Evolutionary conservation across 345 rosid genomes (phyloP).

Genomic region (Heritiera littoralis): DNA sequence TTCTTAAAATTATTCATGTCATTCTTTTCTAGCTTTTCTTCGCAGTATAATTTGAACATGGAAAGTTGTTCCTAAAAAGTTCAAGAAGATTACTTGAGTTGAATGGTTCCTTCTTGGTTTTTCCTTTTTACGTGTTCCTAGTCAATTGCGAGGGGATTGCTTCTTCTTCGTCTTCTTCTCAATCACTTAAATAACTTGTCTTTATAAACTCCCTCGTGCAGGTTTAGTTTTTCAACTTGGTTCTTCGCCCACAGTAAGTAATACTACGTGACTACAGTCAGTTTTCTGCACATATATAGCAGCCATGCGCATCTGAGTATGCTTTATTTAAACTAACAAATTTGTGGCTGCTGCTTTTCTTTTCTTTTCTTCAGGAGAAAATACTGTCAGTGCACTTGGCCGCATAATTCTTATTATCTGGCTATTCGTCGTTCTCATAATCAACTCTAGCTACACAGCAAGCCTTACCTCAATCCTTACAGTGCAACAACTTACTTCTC

Average conservation of each 20-base stretch:
- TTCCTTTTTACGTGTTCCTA: neutral
- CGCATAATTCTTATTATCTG: constrained; percentile 75
- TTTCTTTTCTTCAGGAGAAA: constrained; percentile 56
- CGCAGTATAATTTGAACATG: neutral
- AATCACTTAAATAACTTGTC: neutral
- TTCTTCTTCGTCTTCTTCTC: neutral
- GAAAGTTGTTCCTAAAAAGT: neutral
- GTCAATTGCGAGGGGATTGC: too few relatives aligned
- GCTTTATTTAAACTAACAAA: neutral
- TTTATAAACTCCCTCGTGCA: constrained; percentile 38
- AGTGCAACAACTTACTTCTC: constrained; percentile 78
- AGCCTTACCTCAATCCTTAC: constrained; percentile 92
- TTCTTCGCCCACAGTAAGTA: constrained; percentile 87
- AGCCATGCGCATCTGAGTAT: neutral
- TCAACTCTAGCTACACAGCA: constrained; percentile 87
- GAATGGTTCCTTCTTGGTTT: neutral
- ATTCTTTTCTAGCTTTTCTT: neutral
- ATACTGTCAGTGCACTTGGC: constrained; percentile 61
- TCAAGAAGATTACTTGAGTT: neutral
- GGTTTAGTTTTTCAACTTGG: constrained; percentile 97
- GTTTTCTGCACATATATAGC: too few relatives aligned
- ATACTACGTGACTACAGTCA: too few relatives aligned
- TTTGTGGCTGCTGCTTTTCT: constrained; percentile 7
- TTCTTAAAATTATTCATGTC: neutral
- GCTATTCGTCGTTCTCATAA: constrained; percentile 83